These are phyloP conservation scores for Musa acuminata DNA, from an alignment of 176 grass and related monocot genomes.

Conservation along the genomic window DNA sequence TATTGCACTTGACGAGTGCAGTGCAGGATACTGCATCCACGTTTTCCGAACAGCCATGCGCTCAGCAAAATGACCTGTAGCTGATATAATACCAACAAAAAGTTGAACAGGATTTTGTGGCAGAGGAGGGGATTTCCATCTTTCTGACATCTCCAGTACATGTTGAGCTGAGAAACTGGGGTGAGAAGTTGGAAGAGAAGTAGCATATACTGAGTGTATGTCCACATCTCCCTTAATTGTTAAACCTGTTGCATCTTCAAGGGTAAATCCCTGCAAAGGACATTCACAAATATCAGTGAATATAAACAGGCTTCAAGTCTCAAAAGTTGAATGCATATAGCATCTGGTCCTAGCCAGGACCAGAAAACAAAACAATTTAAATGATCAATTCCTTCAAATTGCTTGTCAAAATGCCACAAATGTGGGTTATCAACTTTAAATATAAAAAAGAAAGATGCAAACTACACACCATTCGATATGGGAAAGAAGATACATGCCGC, in stretches of 20 bases:
- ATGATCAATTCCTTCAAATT: too few relatives aligned
- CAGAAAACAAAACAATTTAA: too few relatives aligned
- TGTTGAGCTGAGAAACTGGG: conserved; percentile 48
- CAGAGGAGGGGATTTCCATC: conserved; percentile 56
- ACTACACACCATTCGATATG: conserved; percentile 54
- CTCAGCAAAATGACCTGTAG: conserved; percentile 85
- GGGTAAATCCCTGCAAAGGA: conserved; percentile 56
- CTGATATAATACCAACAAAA: conserved; percentile 80
- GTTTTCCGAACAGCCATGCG: conserved; percentile 91
- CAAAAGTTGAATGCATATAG: background rate
- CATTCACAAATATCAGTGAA: too few relatives aligned
- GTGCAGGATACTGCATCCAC: conserved; percentile 80
- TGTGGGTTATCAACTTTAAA: background rate
- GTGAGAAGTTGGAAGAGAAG: conserved; percentile 59
- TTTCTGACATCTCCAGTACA: conserved; percentile 72
- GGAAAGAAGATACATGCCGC: conserved; percentile 78
- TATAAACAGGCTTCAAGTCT: background rate
- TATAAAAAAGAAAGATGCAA: conserved; percentile 9
- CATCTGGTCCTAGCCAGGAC: background rate
- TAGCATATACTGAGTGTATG: conserved; percentile 67
- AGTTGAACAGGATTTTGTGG: conserved; percentile 43
- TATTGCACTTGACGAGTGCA: conserved; percentile 53
- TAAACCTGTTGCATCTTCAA: conserved; percentile 84
- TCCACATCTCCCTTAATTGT: conserved; percentile 60
- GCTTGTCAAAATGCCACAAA: too few relatives aligned